A percentile compares a stretch with the other conserved stretches of the same genome.
Evolutionary conservation across 139 green algal species (phyloP).

Genomic region (Micractinium conductrix): DNA sequence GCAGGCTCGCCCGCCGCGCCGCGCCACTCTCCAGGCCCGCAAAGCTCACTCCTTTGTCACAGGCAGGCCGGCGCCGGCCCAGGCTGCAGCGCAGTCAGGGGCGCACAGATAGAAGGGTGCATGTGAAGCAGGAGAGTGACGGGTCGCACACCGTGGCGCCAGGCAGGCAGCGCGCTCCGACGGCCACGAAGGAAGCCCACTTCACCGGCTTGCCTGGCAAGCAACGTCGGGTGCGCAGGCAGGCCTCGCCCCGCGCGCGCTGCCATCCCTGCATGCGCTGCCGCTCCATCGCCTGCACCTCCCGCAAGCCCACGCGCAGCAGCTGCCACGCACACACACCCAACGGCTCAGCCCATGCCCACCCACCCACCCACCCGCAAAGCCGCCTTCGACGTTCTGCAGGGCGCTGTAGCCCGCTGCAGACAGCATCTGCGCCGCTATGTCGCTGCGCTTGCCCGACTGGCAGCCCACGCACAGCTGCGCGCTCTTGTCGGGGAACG

Average conservation of each 20-base stretch:
- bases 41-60: background rate
- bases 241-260: no score
- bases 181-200: no score
- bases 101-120: background rate
- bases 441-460: slow-evolving; percentile 16
- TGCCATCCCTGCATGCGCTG: no score
- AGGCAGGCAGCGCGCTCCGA: no score
- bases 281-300: no score
- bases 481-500: slow-evolving; percentile 8
- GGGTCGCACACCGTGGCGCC: background rate
- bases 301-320: no score
- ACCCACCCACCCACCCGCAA: background rate
- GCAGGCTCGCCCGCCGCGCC: no score
- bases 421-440: slow-evolving; percentile 6
- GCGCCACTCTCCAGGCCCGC: no score
- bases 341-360: no score
- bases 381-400: slow-evolving; percentile 34
- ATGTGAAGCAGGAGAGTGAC: background rate
- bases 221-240: no score
- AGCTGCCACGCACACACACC: no score
- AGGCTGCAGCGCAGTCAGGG: background rate
- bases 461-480: slow-evolving; percentile 32
- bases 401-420: slow-evolving; percentile 38
- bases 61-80: slow-evolving; percentile 6
- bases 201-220: no score